Evolutionary conservation across 805 yeast genomes (phyloP), one percentile per base, ranked within the genome.

Genomic region (Kockiozyma suomiensis): DNA sequence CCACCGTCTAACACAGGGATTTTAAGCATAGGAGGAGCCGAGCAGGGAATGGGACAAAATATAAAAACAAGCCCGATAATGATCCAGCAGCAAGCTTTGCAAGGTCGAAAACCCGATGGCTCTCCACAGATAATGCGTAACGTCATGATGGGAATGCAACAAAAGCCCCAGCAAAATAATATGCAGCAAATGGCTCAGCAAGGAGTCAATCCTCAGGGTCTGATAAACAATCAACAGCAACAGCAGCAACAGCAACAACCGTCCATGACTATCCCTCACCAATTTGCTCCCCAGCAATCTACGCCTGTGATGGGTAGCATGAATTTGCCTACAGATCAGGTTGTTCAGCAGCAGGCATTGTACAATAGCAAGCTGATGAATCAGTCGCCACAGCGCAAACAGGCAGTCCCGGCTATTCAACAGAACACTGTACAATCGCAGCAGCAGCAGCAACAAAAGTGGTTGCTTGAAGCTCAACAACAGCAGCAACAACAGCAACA

Each of bases 221-320:
- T 53, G 55, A 54, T 26, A 25, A 49, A 41, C 30, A 46, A 40
- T 21, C 49, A 45, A 28, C 46, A 32, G 40, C 51, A 37, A 23
- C 59, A 56, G 43, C 56, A 43, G 15, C 42, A 17, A 48, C 38
- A 33, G 19, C 64, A 60, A 37, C 59, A 49, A 33, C 50, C 52
- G 17, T 46, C 54, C 21, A 49, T 57, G 60, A 54, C 53, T 17
- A 58, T 61, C 2, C 57, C 59, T 4, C 63, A 54, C 30, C 65
- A 61, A 38, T 54, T 38, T 50, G 50, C 56, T 4, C 47, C 51
- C 23, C 53, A 50, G 45, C 54, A 43, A 32, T 26, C 56, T 17
- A 54, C 63, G 17, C 63, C 58, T 6, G 45, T 37, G 30, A 46
- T 52, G 56, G 30, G 35, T 13, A 54, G 28, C 33, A 50, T 56